Base-by-base conservation (phyloP, 2,329 filamentous ascomycete species). In the Fusarium nisikadoi region DNA sequence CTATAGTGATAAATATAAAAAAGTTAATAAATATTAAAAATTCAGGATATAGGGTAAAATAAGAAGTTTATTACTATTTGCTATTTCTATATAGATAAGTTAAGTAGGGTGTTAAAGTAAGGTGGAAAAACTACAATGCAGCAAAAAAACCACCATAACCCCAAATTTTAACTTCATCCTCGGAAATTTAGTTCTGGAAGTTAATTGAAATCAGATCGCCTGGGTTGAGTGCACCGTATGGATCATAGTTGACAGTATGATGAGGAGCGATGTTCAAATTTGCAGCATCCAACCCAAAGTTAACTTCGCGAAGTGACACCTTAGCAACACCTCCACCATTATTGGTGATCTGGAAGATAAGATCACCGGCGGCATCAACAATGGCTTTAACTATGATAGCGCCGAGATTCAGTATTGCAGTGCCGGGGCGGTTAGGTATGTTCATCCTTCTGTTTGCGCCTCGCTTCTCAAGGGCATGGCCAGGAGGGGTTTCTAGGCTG, bases 121-220 rank as follows among this genome's bases (percentile, higher is more conserved):
- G n/a, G 41, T 43, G 41, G 41, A 43, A 43, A 43, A 43, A 25
- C 41, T 25, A 43, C 23, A 43, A 19, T 23, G 41, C 41, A 43
- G 41, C 41, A 19, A 43, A 43, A 25, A 43, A 43, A 43, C 41
- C 41, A 43, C 23, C n/a, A 12, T 19, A 4, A 4, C 4, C 16
- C 41, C 23, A 19, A 12, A 6, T 16, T 12, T 19, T 3, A 17
- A 16, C 23, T 25, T 10, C 8, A 25, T 25, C 6, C 41, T 25
- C 5, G 3, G 4, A 29, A 8, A 29, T 9, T 29, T 29, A 29
- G 27, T 8, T 29, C 41, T 43, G 23, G 10, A 25, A 8, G 10
- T 43, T 25, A 7, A 43, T 25, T 8, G 41, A 43, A 43, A 43
- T 43, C 23, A 16, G 4, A 12, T 43, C 41, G 23, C 41, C 41